phyloP scores from a whole-genome alignment of 2,329 filamentous ascomycete genomes.

The Fusarium nisikadoi region DNA sequence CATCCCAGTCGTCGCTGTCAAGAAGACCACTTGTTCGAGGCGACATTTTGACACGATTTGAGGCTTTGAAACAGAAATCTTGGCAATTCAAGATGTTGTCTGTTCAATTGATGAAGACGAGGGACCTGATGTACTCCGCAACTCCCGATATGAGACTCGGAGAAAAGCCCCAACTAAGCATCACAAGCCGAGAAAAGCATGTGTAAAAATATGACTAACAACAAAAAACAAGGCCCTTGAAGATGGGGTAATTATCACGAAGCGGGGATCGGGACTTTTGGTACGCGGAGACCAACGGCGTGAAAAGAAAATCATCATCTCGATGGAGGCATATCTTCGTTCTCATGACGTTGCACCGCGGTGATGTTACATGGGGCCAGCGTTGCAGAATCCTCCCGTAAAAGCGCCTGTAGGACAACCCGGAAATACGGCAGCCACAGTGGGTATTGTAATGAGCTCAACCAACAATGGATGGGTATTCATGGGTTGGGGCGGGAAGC shows the following conservation, averaged over 20 bases:
- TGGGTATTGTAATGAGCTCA: slow-evolving; percentile 1
- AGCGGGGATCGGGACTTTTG: slow-evolving; percentile 26
- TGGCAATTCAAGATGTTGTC: not conserved
- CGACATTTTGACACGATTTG: slow-evolving; percentile 43
- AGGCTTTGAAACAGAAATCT: not conserved
- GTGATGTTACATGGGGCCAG: slow-evolving; percentile 1
- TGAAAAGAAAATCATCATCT: not conserved
- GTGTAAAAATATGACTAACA: slow-evolving; percentile 23
- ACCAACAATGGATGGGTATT: not conserved
- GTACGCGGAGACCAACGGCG: not conserved
- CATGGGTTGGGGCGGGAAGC: slow-evolving; percentile 20
- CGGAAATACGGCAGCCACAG: slow-evolving; percentile 26
- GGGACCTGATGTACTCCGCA: slow-evolving; percentile 6
- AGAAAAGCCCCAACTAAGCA: not conserved
- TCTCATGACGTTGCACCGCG: slow-evolving; percentile 7
- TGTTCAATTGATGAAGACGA: slow-evolving; percentile 3
- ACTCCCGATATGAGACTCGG: not conserved
- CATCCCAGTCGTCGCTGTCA: slow-evolving; percentile 50
- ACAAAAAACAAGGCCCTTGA: not conserved
- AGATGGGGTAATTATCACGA: not conserved
- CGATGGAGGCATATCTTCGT: not conserved
- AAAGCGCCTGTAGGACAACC: not conserved
- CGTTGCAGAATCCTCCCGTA: slow-evolving; percentile 4
- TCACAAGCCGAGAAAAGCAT: slow-evolving; percentile 35
- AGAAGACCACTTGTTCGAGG: slow-evolving; percentile 47